Evolutionary conservation across 2,329 filamentous ascomycete genomes (phyloP).

Genomic region (Lomentospora prolificans): DNA sequence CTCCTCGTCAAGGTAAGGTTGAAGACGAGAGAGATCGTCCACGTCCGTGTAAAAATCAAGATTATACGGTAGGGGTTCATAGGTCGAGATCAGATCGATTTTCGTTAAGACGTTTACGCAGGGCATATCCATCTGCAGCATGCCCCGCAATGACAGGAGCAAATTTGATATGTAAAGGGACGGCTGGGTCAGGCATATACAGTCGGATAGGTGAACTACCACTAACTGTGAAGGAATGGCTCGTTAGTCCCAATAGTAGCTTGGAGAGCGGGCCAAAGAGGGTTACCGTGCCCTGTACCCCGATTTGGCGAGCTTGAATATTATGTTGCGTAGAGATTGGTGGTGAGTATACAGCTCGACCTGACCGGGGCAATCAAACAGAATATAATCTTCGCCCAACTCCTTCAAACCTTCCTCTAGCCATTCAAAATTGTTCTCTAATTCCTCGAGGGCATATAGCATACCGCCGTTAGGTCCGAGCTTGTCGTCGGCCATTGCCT

Average conservation of each 20-base stretch:
- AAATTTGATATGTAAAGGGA: conserved; percentile 93
- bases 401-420: conserved; percentile 70
- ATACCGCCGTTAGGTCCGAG: conserved; percentile 89
- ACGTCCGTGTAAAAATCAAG: conserved; percentile 97
- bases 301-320: conserved; percentile 80
- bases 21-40: conserved; percentile 77
- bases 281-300: conserved; percentile 68
- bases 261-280: not conserved
- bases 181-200: conserved; percentile 83
- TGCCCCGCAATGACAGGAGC: conserved; percentile 83
- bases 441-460: conserved; percentile 86
- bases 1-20: conserved; percentile 72
- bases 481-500: conserved; percentile 86
- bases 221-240: conserved; percentile 57
- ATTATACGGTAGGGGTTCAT: conserved; percentile 84
- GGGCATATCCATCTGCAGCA: conserved; percentile 96
- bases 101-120: conserved; percentile 95
- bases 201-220: conserved; percentile 87
- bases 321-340: conserved; percentile 80
- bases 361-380: conserved; percentile 95
- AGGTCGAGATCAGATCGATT: conserved; percentile 85
- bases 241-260: not conserved
- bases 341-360: conserved; percentile 97
- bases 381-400: conserved; percentile 78
- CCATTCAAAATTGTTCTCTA: conserved; percentile 93